These are phyloP conservation scores for Phragmites australis DNA, from an alignment of 176 grass and related monocot genomes.

Conservation along the genomic window DNA sequence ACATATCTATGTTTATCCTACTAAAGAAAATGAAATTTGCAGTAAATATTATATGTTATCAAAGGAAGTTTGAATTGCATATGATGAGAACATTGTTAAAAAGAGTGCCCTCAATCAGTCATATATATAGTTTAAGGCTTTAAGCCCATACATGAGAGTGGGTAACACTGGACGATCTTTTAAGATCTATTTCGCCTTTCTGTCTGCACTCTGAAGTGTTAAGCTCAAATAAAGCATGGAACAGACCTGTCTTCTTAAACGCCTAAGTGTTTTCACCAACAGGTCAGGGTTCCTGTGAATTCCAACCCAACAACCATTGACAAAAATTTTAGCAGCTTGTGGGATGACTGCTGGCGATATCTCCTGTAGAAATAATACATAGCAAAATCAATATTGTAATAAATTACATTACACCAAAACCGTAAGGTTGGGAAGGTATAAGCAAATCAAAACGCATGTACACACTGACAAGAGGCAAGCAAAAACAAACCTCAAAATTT, in stretches of 20 bases:
- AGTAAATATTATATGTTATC: background rate
- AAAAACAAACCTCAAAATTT: conserved; percentile 85
- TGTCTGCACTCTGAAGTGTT: background rate
- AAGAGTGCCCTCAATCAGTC: background rate
- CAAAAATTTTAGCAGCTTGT: conserved; percentile 94
- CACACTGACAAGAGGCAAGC: background rate
- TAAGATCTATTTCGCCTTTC: background rate
- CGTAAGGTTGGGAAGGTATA: background rate
- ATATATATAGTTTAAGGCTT: background rate
- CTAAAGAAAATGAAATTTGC: background rate
- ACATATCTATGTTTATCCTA: conserved; percentile 11
- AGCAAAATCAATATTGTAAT: conserved; percentile 16
- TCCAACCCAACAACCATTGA: conserved; percentile 96
- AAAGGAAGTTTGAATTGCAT: background rate
- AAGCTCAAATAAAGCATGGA: conserved; percentile 22
- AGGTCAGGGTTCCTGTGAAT: conserved; percentile 87
- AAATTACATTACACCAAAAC: conserved; percentile 15
- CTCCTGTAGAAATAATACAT: conserved; percentile 58
- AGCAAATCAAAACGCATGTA: conserved; percentile 27
- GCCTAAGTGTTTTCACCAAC: conserved; percentile 79
- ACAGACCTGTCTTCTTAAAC: conserved; percentile 87
- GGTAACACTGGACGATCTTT: background rate
- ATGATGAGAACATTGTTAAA: background rate
- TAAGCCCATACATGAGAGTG: background rate
- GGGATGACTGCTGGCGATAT: conserved; percentile 95